Evolutionary conservation across 2,329 filamentous ascomycete genomes (phyloP), one percentile per base, ranked within the genome.

Genomic region (Pestalotiopsis sp.): DNA sequence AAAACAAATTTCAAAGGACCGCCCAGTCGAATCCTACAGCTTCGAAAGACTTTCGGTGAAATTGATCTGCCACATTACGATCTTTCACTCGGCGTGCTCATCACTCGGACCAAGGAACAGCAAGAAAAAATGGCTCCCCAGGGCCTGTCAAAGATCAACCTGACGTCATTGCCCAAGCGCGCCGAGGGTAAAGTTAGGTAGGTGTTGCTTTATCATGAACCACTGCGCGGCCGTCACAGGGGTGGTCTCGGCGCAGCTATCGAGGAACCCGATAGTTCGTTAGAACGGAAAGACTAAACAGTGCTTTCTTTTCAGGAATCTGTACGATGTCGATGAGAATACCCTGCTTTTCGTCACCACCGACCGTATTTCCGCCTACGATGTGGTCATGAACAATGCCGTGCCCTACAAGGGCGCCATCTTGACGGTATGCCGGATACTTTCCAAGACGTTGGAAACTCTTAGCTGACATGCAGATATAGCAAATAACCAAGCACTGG

Each of bases 301-400:
- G 23, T 52, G 14, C 11, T 31, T 27, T 14, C 57, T 59, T 5
- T 13, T 36, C 3, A 36, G 69, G 23, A 93, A 97, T 77, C 87
- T 97, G 49, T 97, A 93, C 80, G 85, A 88, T 70, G 83, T 97
- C 66, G 89, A 93, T 77, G 83, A 89, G 56, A 82, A 87, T 68
- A 92, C 89, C 2, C 88, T 97, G 4, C 90, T 97, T 68, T 95
- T 97, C 78, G 90, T 95, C 67, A 92, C 93, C 27, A 92, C 93
- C 14, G 95, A 98, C 83, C 92, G 96, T 73, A 96, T 98, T 79
- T 97, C 94, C 27, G 96, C 96, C 68, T 98, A 95, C 85, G 95
- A 98, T 86, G 94, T 97, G 74, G 90, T 97, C 74, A 90, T 97
- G 86, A 66, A 64, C 75, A 98, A 96, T 75, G 84, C 84, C 71